phyloP scores from a whole-genome alignment of 2,329 filamentous ascomycete genomes.

The Raffaelea ambrosiae region DNA sequence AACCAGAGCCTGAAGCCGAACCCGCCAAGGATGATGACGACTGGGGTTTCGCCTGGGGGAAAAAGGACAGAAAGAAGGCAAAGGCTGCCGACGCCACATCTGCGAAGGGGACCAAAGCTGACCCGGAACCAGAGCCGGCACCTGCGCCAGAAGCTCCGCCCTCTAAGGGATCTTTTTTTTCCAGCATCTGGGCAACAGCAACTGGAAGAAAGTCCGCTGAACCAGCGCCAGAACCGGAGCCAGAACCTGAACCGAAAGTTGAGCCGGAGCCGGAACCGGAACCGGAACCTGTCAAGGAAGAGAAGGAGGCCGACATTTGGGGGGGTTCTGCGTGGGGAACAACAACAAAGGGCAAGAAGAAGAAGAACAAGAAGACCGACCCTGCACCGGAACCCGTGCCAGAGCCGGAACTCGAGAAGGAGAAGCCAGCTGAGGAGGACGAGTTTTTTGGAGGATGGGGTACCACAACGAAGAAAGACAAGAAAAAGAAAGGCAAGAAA shows the following conservation, averaged over 20 bases:
- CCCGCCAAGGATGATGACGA: conserved; percentile 7
- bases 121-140: conserved; percentile 11
- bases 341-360: no score
- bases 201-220: conserved; percentile 26
- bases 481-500: no score
- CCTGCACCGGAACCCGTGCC: no score
- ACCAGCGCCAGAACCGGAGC: conserved; percentile 3
- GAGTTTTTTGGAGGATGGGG: no score
- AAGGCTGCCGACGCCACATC: conserved; percentile 7
- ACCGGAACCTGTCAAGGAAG: conserved; percentile 8
- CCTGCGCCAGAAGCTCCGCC: conserved; percentile 10
- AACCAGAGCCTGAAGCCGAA: conserved; percentile 4
- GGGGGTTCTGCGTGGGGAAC: no score
- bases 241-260: not conserved
- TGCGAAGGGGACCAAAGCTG: conserved; percentile 1
- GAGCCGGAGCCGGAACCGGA: no score
- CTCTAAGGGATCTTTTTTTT: conserved; percentile 16
- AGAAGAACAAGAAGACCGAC: no score
- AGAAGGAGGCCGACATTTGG: no score
- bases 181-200: conserved; percentile 32
- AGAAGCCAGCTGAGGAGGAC: no score
- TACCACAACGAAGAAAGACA: no score
- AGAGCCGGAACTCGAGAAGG: no score
- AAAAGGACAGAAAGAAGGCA: conserved; percentile 17
- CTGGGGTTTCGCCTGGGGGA: not conserved